These are phyloP conservation scores for Skeletonema grethae DNA, from an alignment of 108 stramenopile genomes.

Conservation along the genomic window DNA sequence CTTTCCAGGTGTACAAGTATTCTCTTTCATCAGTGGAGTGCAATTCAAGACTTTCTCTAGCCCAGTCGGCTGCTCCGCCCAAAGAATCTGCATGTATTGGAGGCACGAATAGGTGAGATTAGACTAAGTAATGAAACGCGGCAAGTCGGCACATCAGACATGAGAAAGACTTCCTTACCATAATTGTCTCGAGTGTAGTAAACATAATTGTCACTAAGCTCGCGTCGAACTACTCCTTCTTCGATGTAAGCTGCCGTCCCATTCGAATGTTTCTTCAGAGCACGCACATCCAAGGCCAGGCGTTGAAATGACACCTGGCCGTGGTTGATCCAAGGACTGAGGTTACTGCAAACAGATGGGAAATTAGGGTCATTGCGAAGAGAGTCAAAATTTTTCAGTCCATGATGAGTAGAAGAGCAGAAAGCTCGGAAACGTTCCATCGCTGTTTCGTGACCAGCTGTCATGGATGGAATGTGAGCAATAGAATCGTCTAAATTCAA, in stretches of 20 bases:
- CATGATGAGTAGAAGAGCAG: conserved; percentile 44
- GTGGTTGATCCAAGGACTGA: conserved; percentile 89
- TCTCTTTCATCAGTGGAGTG: conserved; percentile 90
- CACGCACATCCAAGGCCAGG: conserved; percentile 69
- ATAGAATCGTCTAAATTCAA: conserved; percentile 72
- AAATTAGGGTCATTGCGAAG: conserved; percentile 94
- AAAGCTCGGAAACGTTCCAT: conserved; percentile 80
- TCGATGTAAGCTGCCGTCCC: conserved; percentile 91
- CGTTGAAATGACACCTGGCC: conserved; percentile 92
- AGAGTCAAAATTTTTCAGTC: conserved; percentile 78
- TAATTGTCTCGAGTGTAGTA: conserved; percentile 91
- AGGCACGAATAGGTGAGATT: background rate
- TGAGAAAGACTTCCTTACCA: conserved; percentile 49
- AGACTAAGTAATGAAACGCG: background rate
- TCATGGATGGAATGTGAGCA: conserved; percentile 52
- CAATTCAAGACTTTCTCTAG: conserved; percentile 82
- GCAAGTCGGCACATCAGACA: background rate
- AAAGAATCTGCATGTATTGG: conserved; percentile 29
- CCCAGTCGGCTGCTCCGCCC: conserved; percentile 91
- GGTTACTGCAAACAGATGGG: conserved; percentile 65
- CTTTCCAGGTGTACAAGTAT: conserved; percentile 75
- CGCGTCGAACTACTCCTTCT: conserved; percentile 94
- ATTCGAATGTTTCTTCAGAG: conserved; percentile 70
- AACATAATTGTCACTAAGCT: conserved; percentile 97
- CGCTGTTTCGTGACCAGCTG: conserved; percentile 77